Evolutionary conservation across 805 yeast genomes (phyloP), one percentile per base, ranked within the genome.

Genomic region (Kodamaea kakaduensis): DNA sequence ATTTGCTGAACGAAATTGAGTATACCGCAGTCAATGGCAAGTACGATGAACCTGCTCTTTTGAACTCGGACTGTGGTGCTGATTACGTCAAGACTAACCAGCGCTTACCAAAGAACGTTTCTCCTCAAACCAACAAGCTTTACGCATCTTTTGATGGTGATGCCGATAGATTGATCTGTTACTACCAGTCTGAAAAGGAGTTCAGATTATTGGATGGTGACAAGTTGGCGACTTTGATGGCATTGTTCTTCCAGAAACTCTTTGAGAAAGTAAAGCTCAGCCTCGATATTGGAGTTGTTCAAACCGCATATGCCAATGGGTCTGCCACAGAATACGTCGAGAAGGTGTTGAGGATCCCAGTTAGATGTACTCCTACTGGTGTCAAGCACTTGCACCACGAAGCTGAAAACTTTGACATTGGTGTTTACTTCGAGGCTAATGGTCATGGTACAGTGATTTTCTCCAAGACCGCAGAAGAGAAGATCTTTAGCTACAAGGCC

Each of bases 361-460:
- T 87, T 4, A 76, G 77, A 1, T 85, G 90, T 58, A 85, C 97
- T 0, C 82, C 95, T 27, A 93, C 98, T 2, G 98, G 98, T 25
- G 98, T 93, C 22, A 93, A 93, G 60, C 95, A 93, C 62, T 67
- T 93, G 44, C 98, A 93, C 56, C 97, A 90, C 52, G 95, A 88
- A 33, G 93, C 95, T 1, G 77, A 73, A 41, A 71, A 77, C 27
- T 93, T 75, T 52, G 97, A 88, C 51, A 73, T 90, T 42, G 98
- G 98, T 17, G 80, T 93, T 10, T 93, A 93, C 61, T 93, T 93
- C 50, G 98, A 93, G 65, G 98, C 98, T 36, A 93, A 93, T 56
- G 98, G 98, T n/a, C 98, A 93, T 55, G 98, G 98, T 9, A 93
- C 98, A 0, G 95, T 90, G 5, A 68, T 87, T 14, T 93, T 93